Evolutionary conservation across 352 stramenopile genomes (phyloP).

Genomic region (Globisporangium heterothallicum): DNA sequence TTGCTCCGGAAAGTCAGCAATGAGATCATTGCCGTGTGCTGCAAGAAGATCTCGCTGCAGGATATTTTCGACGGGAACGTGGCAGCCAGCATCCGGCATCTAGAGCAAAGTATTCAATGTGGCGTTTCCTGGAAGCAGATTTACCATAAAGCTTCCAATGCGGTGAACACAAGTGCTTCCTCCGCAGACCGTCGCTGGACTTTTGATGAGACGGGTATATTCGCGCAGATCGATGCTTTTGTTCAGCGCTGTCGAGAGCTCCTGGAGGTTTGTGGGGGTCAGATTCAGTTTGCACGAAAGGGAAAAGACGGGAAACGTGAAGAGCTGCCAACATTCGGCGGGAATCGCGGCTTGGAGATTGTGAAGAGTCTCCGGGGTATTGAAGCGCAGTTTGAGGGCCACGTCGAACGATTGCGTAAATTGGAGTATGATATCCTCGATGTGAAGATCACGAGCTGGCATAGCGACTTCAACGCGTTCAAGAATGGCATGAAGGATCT

Average conservation of each 20-base stretch:
- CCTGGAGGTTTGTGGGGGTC: conserved; percentile 92
- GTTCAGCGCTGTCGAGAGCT: conserved; percentile 93
- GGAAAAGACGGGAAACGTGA: conserved; percentile 54
- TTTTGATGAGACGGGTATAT: conserved; percentile 94
- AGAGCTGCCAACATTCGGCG: conserved; percentile 86
- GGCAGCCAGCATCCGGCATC: conserved; percentile 75
- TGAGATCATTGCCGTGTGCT: conserved; percentile 91
- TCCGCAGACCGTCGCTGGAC: conserved; percentile 71
- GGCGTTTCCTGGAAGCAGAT: conserved; percentile 91
- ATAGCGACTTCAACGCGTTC: conserved; percentile 94
- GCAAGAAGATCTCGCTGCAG: conserved; percentile 79
- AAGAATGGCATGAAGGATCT: conserved; percentile 96
- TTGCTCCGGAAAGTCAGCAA: conserved; percentile 93
- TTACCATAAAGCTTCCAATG: conserved; percentile 55
- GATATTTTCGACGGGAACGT: conserved; percentile 94
- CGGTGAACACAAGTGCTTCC: conserved; percentile 52
- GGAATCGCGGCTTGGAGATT: conserved; percentile 90
- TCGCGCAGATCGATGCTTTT: conserved; percentile 95
- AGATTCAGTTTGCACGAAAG: conserved; percentile 94
- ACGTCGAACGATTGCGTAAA: conserved; percentile 84
- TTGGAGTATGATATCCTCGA: conserved; percentile 94
- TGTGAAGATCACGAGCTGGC: conserved; percentile 93
- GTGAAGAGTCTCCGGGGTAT: conserved; percentile 90
- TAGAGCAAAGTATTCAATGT: conserved; percentile 91
- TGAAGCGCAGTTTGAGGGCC: conserved; percentile 88